A percentile compares a stretch with the other conserved stretches of the same genome.
Conservation (phyloP, 352 stramenopile genomes). For the Halophytophthora batemanensis region DNA sequence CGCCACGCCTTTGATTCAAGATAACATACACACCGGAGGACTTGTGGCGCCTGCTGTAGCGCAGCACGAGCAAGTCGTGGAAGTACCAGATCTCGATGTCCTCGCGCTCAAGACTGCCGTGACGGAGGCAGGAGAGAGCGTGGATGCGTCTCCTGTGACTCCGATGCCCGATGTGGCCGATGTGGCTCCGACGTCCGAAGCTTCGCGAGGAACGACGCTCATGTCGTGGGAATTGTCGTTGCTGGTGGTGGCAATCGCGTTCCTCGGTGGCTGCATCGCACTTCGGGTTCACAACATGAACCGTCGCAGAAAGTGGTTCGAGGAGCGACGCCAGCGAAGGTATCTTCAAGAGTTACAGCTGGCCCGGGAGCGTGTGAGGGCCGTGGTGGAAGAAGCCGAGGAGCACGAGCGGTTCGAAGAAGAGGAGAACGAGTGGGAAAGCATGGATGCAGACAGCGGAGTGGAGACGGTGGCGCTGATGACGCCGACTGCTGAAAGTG, state of each 20-base stretch:
- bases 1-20: too few species aligned
- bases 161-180: background rate
- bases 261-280: conserved; percentile 46
- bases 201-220: conserved; percentile 7
- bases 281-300: conserved; percentile 45
- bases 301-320: conserved; percentile 50
- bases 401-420: conserved; percentile 4
- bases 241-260: conserved; percentile 32
- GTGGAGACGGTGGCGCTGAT: conserved; percentile 51
- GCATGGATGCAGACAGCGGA: conserved; percentile 12
- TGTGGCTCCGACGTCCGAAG: background rate
- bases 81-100: too few species aligned
- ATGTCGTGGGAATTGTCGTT: conserved; percentile 43
- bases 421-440: conserved; percentile 26
- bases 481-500: conserved; percentile 16
- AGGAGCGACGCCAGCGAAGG: conserved; percentile 31
- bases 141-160: background rate
- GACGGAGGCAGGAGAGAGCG: background rate
- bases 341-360: conserved; percentile 21
- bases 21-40: too few species aligned
- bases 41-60: too few species aligned
- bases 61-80: too few species aligned
- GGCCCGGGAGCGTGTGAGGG: conserved; percentile 21
- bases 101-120: too few species aligned
- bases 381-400: conserved; percentile 16